phyloP scores from a whole-genome alignment of 305 asterid species.

The Caryopteris hybrid region DNA sequence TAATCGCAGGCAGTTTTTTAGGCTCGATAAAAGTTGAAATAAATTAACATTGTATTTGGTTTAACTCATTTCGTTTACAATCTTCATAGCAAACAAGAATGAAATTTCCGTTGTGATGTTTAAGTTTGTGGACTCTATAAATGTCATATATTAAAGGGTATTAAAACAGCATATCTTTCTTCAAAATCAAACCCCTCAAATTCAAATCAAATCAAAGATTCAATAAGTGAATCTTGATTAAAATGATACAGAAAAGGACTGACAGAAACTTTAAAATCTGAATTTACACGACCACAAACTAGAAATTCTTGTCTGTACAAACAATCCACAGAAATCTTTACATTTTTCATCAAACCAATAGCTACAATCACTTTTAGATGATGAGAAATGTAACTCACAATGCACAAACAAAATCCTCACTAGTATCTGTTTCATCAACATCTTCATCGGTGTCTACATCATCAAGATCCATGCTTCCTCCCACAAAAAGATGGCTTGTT shows the following conservation, averaged over 20 bases:
- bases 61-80: not conserved
- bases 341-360: not conserved
- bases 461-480: constrained; percentile 60
- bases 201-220: not conserved
- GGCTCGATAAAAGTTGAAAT: not conserved
- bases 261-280: not conserved
- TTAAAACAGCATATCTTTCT: not conserved
- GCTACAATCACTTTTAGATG: not conserved
- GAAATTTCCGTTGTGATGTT: not conserved
- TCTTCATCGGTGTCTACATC: constrained; percentile 54
- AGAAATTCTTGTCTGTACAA: not conserved
- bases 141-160: not conserved
- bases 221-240: not conserved
- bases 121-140: not conserved
- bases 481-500: constrained; percentile 19
- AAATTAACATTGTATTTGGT: not conserved
- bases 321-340: not conserved
- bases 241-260: not conserved
- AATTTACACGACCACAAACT: not conserved
- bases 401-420: constrained; percentile 63
- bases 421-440: constrained; percentile 41
- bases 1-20: too few relatives aligned
- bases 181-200: not conserved
- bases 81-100: not conserved
- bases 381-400: constrained; percentile 13